Base-by-base conservation (phyloP, 2,329 filamentous ascomycete genomes). In the Botrytis cinerea region DNA sequence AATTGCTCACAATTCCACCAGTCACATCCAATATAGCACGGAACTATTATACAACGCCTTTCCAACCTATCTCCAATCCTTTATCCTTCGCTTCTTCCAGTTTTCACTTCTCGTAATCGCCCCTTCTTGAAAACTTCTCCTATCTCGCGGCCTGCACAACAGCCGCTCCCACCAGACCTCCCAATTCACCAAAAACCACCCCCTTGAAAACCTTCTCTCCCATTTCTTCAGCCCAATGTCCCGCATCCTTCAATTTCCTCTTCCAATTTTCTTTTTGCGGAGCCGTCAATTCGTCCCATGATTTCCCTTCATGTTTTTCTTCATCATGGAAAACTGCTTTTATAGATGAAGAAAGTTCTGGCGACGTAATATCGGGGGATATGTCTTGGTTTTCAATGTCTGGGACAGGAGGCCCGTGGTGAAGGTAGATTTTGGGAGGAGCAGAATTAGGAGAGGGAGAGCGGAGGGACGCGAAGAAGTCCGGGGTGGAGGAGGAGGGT, bases 101-200 rank as follows among this genome's bases (percentile, higher is more conserved):
- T 28, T 57, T 57, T 14, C n/a, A 28, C 5, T 28, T 57, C n/a
- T 57, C 51, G n/a, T 25, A 12, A 57, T 28, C 28, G 38, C 32
- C 10, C 22, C 7, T 16, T 28, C 51, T 28, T 32, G 51, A 57
- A 28, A 4, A 57, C 14, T 28, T 57, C 5, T 6, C 22, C n/a
- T 70, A 60, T 18, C 60, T 38, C 7, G 64, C 62, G 45, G 62
- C 71, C 22, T 48, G 76, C 59, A 72, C 75, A 72, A 78, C 78
- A 73, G 76, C 78, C 14, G 74, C 70, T 14, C 78, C 80, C 3
- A 81, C 77, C 16, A 76, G 75, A 4, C 77, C 80, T 14, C 75
- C 79, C 60, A 82, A 64, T 72, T 81, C 79, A 32, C 79, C 78
- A 79, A 81, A 82, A 12, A 81, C 48, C 1, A 81, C 77, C 0